A percentile compares a stretch with the other conserved stretches of the same genome.
phyloP scores from a whole-genome alignment of 2,329 filamentous ascomycete genomes.

The Ophiostoma triangulosporum region DNA sequence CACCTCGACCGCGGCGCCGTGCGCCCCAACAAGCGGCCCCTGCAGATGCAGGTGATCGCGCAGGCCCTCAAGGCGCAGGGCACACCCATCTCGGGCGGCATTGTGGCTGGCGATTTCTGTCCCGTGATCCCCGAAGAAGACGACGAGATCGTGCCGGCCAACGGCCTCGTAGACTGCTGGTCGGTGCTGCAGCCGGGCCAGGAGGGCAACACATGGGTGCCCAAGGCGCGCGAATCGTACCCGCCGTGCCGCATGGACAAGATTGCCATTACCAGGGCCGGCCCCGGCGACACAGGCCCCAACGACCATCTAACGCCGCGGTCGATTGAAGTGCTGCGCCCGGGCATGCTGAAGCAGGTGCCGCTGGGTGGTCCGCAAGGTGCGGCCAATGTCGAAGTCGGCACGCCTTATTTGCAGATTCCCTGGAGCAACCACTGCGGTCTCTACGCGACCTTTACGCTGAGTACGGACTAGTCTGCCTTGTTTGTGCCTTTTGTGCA shows the following conservation, averaged over 20 bases:
- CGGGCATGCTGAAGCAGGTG: slow-evolving; percentile 11
- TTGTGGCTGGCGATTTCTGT: slow-evolving; percentile 29
- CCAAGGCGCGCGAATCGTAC: slow-evolving; percentile 21
- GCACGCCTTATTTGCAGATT: neutral
- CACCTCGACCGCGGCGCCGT: slow-evolving; percentile 24
- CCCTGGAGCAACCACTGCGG: slow-evolving; percentile 14
- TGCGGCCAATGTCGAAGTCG: neutral
- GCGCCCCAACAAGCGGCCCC: slow-evolving; percentile 18
- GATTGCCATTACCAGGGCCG: slow-evolving; percentile 19
- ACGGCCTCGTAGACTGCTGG: slow-evolving; percentile 25
- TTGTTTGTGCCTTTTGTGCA: neutral
- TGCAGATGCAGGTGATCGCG: slow-evolving; percentile 19
- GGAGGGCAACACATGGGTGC: slow-evolving; percentile 25
- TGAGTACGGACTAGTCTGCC: neutral
- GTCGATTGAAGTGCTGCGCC: slow-evolving; percentile 14
- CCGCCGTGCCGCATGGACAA: slow-evolving; percentile 25
- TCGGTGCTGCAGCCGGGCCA: slow-evolving; percentile 16
- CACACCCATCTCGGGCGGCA: slow-evolving; percentile 17
- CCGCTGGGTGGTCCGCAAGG: slow-evolving; percentile 8
- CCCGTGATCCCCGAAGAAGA: slow-evolving; percentile 23
- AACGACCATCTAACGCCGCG: neutral
- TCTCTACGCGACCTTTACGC: slow-evolving; percentile 7
- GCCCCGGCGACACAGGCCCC: slow-evolving; percentile 8
- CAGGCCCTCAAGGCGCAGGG: slow-evolving; percentile 15
- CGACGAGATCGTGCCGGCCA: slow-evolving; percentile 18